phyloP scores from a whole-genome alignment of 2,329 filamentous ascomycete species.

The Paradendryphiella salina region DNA sequence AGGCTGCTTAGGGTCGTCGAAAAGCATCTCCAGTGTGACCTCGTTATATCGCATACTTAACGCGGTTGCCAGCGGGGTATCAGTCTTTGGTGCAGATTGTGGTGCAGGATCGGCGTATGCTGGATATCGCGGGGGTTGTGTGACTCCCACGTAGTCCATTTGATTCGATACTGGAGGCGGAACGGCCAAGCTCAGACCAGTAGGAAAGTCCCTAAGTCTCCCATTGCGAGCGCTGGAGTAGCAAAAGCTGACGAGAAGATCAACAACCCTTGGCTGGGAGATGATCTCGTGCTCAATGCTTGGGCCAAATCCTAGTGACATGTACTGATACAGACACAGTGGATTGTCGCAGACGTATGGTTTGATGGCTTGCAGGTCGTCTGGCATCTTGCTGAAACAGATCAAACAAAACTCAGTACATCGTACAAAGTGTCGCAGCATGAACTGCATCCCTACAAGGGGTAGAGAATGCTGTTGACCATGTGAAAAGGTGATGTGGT shows the following conservation, averaged over 20 bases:
- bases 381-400: slow-evolving; percentile 71
- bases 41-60: slow-evolving; percentile 41
- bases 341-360: slow-evolving; percentile 73
- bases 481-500: slow-evolving; percentile 52
- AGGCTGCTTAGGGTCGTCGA: slow-evolving; percentile 34
- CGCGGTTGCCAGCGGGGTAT: background rate
- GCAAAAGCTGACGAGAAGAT: slow-evolving; percentile 81
- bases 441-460: slow-evolving; percentile 70
- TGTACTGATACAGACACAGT: slow-evolving; percentile 86
- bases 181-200: slow-evolving; percentile 59
- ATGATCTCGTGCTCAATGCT: slow-evolving; percentile 84
- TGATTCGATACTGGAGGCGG: slow-evolving; percentile 44
- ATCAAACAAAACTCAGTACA: slow-evolving; percentile 88
- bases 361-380: slow-evolving; percentile 70
- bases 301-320: slow-evolving; percentile 81
- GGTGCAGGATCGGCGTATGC: background rate
- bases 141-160: slow-evolving; percentile 14
- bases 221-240: slow-evolving; percentile 59
- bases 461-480: slow-evolving; percentile 56
- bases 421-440: slow-evolving; percentile 73
- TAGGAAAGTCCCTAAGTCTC: slow-evolving; percentile 59
- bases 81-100: background rate
- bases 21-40: slow-evolving; percentile 49
- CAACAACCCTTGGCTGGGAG: slow-evolving; percentile 78
- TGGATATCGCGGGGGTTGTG: background rate